Conservation (phyloP, 352 stramenopile species). For the Hyaloperonospora brassicae region DNA sequence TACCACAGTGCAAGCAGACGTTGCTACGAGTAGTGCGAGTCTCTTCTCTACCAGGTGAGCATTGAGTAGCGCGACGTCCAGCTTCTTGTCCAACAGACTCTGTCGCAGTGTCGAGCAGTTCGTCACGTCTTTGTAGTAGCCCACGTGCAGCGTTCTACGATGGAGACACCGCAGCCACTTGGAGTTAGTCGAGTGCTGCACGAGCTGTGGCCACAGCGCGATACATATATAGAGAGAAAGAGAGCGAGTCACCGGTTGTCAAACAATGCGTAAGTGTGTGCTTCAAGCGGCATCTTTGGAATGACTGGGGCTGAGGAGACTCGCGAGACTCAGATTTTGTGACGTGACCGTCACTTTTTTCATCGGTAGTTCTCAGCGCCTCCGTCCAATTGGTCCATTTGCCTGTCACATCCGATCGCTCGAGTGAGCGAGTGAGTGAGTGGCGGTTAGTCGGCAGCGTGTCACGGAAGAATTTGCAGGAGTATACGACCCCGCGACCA, state of each 20-base stretch:
- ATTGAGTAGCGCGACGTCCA: slow-evolving; percentile 71
- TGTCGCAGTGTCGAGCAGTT: slow-evolving; percentile 55
- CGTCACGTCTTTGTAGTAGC: slow-evolving; percentile 64
- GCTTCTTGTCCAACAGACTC: slow-evolving; percentile 48
- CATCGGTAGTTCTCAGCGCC: too few species aligned
- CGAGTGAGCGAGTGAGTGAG: too few species aligned
- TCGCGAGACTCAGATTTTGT: too few species aligned
- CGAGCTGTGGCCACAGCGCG: neutral
- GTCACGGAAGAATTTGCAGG: too few species aligned
- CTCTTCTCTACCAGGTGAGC: slow-evolving; percentile 39
- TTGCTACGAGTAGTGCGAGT: neutral
- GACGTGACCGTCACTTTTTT: too few species aligned
- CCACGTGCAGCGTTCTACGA: slow-evolving; percentile 59
- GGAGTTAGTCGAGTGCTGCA: neutral
- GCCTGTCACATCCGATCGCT: too few species aligned
- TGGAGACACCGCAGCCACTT: neutral
- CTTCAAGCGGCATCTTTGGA: slow-evolving; percentile 36
- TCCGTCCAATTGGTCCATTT: too few species aligned
- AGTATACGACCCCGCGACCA: too few species aligned
- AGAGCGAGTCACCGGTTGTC: slow-evolving; percentile 32
- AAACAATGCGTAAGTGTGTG: slow-evolving; percentile 62
- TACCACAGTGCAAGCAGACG: neutral
- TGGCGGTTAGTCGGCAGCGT: too few species aligned
- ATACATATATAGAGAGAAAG: too few species aligned
- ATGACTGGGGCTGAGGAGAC: too few species aligned